Evolutionary conservation across 163 green algal genomes (phyloP).

Genomic region (Scenedesmus sp.): DNA sequence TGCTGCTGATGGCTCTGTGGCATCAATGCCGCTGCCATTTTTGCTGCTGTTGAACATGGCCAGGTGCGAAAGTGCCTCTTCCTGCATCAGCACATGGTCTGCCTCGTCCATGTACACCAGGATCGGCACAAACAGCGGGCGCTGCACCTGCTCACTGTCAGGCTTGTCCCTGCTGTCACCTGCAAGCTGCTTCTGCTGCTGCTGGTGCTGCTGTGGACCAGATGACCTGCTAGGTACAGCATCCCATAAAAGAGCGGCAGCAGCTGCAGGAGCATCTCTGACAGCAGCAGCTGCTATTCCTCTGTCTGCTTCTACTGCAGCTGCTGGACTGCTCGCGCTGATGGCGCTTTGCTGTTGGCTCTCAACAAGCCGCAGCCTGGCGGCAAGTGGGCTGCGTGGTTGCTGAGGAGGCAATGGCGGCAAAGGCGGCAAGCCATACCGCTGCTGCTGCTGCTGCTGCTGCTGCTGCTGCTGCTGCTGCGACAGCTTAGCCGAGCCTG

Average conservation of each 20-base stretch:
- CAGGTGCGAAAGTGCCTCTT: slow-evolving; percentile 61
- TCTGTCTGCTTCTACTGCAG: not conserved
- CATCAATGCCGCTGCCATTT: not conserved
- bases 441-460: not conserved
- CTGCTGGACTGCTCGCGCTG: not conserved
- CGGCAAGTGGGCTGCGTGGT: not conserved
- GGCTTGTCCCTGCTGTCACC: not conserved
- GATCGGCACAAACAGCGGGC: slow-evolving; percentile 83
- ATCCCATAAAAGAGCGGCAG: not conserved
- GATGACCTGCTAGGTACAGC: too few species aligned
- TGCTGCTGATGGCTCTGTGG: not conserved
- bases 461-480: not conserved
- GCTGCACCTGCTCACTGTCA: not conserved
- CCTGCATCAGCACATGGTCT: slow-evolving; percentile 69
- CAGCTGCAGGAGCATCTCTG: not conserved
- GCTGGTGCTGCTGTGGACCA: not conserved
- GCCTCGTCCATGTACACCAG: slow-evolving; percentile 74
- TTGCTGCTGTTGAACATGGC: not conserved
- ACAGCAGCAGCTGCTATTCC: not conserved
- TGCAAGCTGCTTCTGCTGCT: not conserved
- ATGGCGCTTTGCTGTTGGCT: not conserved
- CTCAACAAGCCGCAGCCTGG: not conserved
- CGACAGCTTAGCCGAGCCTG: not conserved
- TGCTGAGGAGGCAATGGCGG: not conserved
- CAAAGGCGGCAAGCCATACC: not conserved